Evolutionary conservation across 2,329 filamentous ascomycete genomes (phyloP), one percentile per base, ranked within the genome.

Genomic region (Tolypocladium pustulatum): DNA sequence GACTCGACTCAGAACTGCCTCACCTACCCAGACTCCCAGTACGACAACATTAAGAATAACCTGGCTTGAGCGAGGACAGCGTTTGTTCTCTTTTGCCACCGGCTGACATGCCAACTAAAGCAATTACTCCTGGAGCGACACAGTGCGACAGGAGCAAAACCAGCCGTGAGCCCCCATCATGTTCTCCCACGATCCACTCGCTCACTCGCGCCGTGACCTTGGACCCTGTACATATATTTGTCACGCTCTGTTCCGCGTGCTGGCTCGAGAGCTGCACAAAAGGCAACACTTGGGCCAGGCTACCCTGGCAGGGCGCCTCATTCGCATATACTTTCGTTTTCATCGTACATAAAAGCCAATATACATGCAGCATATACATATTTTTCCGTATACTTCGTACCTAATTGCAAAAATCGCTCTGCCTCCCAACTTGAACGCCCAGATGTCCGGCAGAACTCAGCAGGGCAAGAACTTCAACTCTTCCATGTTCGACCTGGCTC

Each of bases 11-110:
- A 75, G 61, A 86, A 86, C 65, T 67, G 73, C 59, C 69, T 86
- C 53, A 71, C 65, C 61, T 86, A 81, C 65, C 80, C 81, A 2
- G 69, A 71, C 41, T 83, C 79, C 59, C 72, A 78, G 64, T 86
- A 84, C 65, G 75, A 75, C 54, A 86, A 86, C 65, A 71, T 86
- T 60, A 74, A 55, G 58, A 67, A 64, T 7, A 62, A 65, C 53
- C 63, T 69, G 59, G 55, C 55, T 30, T 69, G 64, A 59, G 38
- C 8, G 32, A 13, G 22, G 25, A 32, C 20, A 57, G 36, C 32
- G 7, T 12, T 13, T 32, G 17, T 20, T n/a, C 10, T 17, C 25
- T 15, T 27, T 8, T 25, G 15, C 2, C 15, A 5, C 27, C 13
- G 27, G 46, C 15, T 32, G 46, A n/a, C 17, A 12, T 20, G 46